Percentiles rank a stretch among this genome's conserved stretches.
Conservation (phyloP, 2,329 filamentous ascomycete genomes). For the Neopestalotiopsis clavispora region DNA sequence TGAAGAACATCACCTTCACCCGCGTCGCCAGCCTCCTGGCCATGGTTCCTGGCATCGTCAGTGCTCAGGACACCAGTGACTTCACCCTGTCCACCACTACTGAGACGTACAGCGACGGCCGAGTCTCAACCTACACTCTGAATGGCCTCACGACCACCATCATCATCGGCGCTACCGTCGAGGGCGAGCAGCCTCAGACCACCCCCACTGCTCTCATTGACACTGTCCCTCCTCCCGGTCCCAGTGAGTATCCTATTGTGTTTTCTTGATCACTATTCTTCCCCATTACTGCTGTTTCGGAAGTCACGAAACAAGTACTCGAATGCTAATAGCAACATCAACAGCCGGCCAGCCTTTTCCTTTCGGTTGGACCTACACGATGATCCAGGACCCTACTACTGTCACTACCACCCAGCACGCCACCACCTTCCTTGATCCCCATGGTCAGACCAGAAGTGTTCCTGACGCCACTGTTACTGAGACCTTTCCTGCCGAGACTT, state of each 20-base stretch:
- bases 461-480: neutral
- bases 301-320: no score
- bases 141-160: neutral
- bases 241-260: no score
- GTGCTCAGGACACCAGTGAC: neutral
- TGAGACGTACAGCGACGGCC: neutral
- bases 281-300: no score
- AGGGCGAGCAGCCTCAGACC: no score
- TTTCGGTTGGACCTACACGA: neutral
- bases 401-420: neutral
- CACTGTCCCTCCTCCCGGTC: neutral
- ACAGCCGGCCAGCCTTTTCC: neutral
- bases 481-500: neutral
- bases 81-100: neutral
- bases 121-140: neutral
- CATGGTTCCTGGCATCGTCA: neutral
- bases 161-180: neutral
- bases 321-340: no score
- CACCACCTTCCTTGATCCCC: no score
- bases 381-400: neutral
- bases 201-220: neutral
- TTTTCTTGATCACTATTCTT: no score
- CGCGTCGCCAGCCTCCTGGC: neutral
- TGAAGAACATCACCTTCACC: neutral
- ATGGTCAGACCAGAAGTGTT: no score